Percentiles rank a stretch among this genome's conserved stretches.
phyloP scores from a whole-genome alignment of 257 asterid species.

The Ehretia macrophylla region DNA sequence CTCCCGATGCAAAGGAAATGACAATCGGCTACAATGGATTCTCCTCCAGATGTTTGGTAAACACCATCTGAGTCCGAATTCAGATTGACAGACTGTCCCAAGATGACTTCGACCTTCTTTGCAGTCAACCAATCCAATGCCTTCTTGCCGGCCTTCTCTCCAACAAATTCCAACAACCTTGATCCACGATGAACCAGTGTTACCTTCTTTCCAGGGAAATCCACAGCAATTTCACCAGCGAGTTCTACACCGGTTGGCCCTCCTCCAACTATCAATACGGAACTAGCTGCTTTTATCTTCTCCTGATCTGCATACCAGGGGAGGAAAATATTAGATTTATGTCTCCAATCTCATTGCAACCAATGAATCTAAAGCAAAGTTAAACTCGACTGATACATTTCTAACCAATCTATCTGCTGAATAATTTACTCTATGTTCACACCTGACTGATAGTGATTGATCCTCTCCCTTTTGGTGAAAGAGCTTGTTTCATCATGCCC shows the following conservation, averaged over 20 bases:
- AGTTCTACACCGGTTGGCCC: constrained; percentile 93
- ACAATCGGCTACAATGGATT: constrained; percentile 65
- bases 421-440: background rate
- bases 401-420: too few species aligned
- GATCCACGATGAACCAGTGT: constrained; percentile 70
- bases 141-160: constrained; percentile 61
- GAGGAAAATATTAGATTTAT: background rate
- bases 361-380: too few species aligned
- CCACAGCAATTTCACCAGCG: constrained; percentile 69
- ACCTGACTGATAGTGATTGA: constrained; percentile 62
- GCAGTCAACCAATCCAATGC: constrained; percentile 66
- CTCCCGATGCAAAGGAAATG: constrained; percentile 61
- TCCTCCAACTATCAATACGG: constrained; percentile 75
- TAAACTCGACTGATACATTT: too few species aligned
- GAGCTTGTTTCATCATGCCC: constrained; percentile 54
- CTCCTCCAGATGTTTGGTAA: constrained; percentile 63
- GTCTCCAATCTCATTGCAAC: too few species aligned
- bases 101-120: constrained; percentile 69
- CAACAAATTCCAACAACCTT: constrained; percentile 63
- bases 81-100: constrained; percentile 58
- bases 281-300: constrained; percentile 61
- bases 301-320: constrained; percentile 46
- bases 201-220: constrained; percentile 80
- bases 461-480: constrained; percentile 45
- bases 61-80: constrained; percentile 39